Evolutionary conservation across 2,329 filamentous ascomycete genomes (phyloP).

Genomic region (Clonostachys rhizophaga): DNA sequence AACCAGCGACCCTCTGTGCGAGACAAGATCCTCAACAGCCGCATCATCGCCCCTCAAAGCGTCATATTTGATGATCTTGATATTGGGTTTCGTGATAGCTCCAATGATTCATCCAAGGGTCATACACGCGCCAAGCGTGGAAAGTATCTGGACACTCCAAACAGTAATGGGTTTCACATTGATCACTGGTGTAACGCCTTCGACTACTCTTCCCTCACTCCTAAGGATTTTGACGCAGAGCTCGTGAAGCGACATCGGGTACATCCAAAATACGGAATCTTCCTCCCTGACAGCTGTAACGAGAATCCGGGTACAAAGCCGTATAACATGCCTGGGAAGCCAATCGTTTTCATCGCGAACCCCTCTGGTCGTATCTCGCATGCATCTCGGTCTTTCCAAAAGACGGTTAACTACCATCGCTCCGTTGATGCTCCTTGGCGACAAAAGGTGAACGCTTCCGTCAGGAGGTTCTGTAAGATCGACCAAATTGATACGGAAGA

Average conservation of each 20-base stretch:
- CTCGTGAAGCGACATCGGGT: slow-evolving; percentile 42
- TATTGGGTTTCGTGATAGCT: slow-evolving; percentile 56
- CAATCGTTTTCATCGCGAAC: slow-evolving; percentile 42
- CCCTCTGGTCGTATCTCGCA: slow-evolving; percentile 41
- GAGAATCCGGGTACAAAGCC: slow-evolving; percentile 31
- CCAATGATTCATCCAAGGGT: slow-evolving; percentile 49
- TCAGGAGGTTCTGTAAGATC: slow-evolving; percentile 31
- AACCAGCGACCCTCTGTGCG: slow-evolving; percentile 31
- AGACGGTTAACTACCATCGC: slow-evolving; percentile 24
- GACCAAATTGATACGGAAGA: slow-evolving; percentile 23
- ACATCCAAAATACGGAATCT: slow-evolving; percentile 49
- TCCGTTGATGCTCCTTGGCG: slow-evolving; percentile 24
- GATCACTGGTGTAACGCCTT: slow-evolving; percentile 49
- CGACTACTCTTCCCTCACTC: slow-evolving; percentile 42
- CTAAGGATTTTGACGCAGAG: slow-evolving; percentile 45
- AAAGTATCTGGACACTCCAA: slow-evolving; percentile 48
- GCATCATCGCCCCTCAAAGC: slow-evolving; percentile 41
- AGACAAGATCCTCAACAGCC: slow-evolving; percentile 42
- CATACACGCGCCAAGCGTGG: slow-evolving; percentile 48
- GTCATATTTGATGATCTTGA: slow-evolving; percentile 46
- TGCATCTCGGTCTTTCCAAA: slow-evolving; percentile 37
- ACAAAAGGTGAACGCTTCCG: slow-evolving; percentile 22
- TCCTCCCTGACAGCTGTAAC: slow-evolving; percentile 42
- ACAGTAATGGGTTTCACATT: slow-evolving; percentile 47
- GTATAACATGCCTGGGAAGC: slow-evolving; percentile 37